Conservation (phyloP, 331 rosid species). For the Malus hybrid region DNA sequence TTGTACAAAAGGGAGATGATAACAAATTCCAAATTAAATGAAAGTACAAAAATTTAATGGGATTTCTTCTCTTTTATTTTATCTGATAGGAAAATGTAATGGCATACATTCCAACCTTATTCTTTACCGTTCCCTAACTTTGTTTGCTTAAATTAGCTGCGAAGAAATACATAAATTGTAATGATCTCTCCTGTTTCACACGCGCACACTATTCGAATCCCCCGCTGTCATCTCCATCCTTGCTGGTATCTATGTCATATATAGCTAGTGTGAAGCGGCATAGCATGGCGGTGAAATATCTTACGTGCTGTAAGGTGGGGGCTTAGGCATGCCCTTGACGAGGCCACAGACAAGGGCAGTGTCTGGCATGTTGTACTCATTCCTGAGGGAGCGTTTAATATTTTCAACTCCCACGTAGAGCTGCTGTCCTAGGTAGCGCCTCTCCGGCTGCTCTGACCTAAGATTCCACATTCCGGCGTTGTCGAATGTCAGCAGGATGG, state of each 20-base stretch:
- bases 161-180: slow-evolving; percentile 7
- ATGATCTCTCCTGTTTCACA: not conserved
- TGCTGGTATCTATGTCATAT: not conserved
- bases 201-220: not conserved
- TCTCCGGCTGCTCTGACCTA: slow-evolving; percentile 51
- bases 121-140: slow-evolving; percentile 4
- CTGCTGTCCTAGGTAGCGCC: slow-evolving; percentile 62
- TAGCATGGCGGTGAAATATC: not conserved
- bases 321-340: slow-evolving; percentile 43
- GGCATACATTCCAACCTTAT: slow-evolving; percentile 1
- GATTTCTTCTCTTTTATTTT: not conserved
- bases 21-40: no score
- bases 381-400: slow-evolving; percentile 37
- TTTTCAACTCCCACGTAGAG: slow-evolving; percentile 47
- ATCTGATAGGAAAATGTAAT: not conserved
- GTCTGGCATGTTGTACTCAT: slow-evolving; percentile 59
- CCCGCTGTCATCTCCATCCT: not conserved
- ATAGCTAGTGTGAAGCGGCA: not conserved
- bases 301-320: slow-evolving; percentile 30
- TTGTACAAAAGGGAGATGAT: not conserved
- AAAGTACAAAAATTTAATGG: no score
- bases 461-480: slow-evolving; percentile 76
- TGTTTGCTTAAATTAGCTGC: slow-evolving; percentile 3
- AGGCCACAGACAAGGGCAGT: slow-evolving; percentile 37
- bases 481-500: slow-evolving; percentile 51